Evolutionary conservation across 768 basidiomycete species (phyloP).

Genomic region (Sarcomyxa edulis): DNA sequence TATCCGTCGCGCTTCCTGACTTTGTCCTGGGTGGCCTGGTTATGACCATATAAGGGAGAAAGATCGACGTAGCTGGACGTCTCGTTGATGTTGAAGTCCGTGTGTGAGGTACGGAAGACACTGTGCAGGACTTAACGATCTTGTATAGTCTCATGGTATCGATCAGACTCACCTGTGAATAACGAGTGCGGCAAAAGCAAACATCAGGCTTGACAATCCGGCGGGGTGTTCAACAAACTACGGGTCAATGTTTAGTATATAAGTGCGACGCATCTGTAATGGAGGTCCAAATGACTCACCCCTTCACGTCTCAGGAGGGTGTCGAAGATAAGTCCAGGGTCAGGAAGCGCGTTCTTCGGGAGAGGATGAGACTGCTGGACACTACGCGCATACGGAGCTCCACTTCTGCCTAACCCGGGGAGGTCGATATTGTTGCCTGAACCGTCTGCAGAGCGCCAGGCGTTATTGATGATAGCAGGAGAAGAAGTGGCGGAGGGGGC

Average conservation of each 20-base stretch:
- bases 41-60: constrained; percentile 76
- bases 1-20: constrained; percentile 56
- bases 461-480: too few species aligned
- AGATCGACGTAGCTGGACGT: constrained; percentile 88
- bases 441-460: constrained; percentile 75
- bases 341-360: constrained; percentile 66
- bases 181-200: constrained; percentile 76
- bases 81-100: constrained; percentile 64
- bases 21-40: constrained; percentile 52
- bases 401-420: constrained; percentile 75
- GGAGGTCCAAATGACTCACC: constrained; percentile 31
- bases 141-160: neutral
- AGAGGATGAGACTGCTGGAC: constrained; percentile 68
- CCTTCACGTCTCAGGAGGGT: constrained; percentile 68
- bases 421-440: constrained; percentile 65
- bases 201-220: constrained; percentile 76
- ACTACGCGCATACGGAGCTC: constrained; percentile 76
- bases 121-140: constrained; percentile 27
- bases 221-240: constrained; percentile 75
- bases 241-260: constrained; percentile 5
- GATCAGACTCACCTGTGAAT: constrained; percentile 55
- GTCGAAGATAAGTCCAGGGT: constrained; percentile 78
- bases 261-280: too few species aligned
- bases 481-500: too few species aligned
- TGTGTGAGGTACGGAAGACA: constrained; percentile 79